These are phyloP conservation scores for Staphylotrichum longicolle DNA, from an alignment of 495 filamentous ascomycete genomes.

Conservation along the genomic window DNA sequence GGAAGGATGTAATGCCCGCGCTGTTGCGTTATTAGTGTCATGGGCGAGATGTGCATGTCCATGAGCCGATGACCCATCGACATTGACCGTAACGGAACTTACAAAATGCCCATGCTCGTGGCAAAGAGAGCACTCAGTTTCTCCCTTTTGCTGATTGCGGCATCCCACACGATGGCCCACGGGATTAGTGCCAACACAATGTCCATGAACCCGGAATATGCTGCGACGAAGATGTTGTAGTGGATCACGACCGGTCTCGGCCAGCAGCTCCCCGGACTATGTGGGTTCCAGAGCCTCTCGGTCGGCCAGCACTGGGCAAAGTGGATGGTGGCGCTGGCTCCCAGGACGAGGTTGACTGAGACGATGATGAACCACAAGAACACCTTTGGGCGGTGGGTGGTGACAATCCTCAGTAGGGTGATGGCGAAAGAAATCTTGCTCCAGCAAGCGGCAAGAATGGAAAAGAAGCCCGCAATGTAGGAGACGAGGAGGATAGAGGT, in stretches of 20 bases:
- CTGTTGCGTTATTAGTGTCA: background rate
- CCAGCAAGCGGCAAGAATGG: slow-evolving; percentile 29
- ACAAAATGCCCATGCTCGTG: slow-evolving; percentile 35
- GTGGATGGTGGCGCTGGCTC: slow-evolving; percentile 23
- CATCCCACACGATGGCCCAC: slow-evolving; percentile 33
- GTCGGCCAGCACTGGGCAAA: slow-evolving; percentile 33
- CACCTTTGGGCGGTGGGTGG: slow-evolving; percentile 16
- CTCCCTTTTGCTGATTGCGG: slow-evolving; percentile 29
- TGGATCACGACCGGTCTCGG: background rate
- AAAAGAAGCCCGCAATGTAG: slow-evolving; percentile 24
- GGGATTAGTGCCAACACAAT: slow-evolving; percentile 33
- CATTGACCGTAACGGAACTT: background rate
- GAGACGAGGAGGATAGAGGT: slow-evolving; percentile 17
- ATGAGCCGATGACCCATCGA: background rate
- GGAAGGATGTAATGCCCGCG: slow-evolving; percentile 19
- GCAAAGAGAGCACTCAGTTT: slow-evolving; percentile 33
- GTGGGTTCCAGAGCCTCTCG: slow-evolving; percentile 25
- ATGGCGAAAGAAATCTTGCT: slow-evolving; percentile 34
- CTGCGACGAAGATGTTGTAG: slow-evolving; percentile 23
- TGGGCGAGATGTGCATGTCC: too few relatives aligned
- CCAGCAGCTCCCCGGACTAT: background rate
- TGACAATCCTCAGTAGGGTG: slow-evolving; percentile 30
- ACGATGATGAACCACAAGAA: slow-evolving; percentile 31
- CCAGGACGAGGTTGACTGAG: slow-evolving; percentile 30
- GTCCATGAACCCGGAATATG: slow-evolving; percentile 34